These are phyloP conservation scores for Trypethelium eluteriae DNA, from an alignment of 495 filamentous ascomycete species.

Conservation along the genomic window DNA sequence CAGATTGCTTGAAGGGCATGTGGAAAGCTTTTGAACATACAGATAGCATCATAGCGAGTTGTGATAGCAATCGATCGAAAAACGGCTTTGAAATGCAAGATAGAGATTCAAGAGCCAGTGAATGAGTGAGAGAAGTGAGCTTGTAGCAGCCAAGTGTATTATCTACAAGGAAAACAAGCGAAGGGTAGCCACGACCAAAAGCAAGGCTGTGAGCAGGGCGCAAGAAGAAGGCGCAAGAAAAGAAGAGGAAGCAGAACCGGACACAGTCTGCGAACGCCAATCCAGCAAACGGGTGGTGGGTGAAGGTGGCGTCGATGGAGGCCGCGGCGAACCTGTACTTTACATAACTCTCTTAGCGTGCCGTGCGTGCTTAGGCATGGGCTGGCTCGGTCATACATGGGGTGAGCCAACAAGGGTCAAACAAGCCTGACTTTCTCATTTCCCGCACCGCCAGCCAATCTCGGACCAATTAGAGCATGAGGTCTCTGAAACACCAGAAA, in stretches of 20 bases:
- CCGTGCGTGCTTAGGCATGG: no score
- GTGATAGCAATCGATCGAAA: neutral
- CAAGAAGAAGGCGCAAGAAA: neutral
- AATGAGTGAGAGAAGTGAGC: neutral
- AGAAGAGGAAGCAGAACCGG: slow-evolving; percentile 2
- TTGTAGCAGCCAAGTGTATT: neutral
- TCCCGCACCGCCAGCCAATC: slow-evolving; percentile 9
- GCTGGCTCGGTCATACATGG: neutral
- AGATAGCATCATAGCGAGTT: neutral
- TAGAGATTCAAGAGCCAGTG: neutral
- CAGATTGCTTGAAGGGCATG: neutral
- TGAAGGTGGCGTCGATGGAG: neutral
- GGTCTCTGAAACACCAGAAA: neutral
- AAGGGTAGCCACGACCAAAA: slow-evolving; percentile 5
- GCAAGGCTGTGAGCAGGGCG: neutral
- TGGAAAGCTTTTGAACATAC: slow-evolving; percentile 10
- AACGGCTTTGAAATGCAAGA: neutral
- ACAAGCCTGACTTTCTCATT: neutral
- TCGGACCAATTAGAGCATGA: neutral
- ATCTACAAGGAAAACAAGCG: neutral
- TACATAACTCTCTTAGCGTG: no score
- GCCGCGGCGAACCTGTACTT: neutral
- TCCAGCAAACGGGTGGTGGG: neutral
- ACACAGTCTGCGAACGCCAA: slow-evolving; percentile 5
- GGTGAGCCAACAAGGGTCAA: neutral